Conservation (phyloP, 2,329 filamentous ascomycete species). For the Aureobasidium leucospermi region DNA sequence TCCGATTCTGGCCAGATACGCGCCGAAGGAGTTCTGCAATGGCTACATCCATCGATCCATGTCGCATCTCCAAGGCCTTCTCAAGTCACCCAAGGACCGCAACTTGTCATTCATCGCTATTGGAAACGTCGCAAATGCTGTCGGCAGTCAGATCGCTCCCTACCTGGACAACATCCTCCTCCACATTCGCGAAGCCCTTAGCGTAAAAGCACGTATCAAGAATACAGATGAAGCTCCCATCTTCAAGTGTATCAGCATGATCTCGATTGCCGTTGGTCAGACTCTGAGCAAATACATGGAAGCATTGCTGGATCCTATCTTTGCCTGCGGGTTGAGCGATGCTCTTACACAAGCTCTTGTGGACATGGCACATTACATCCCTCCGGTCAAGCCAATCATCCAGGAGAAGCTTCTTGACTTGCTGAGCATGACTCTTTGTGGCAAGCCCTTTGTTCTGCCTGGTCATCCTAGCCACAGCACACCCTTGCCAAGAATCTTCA, state of each 20-base stretch:
- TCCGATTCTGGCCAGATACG: conserved; percentile 85
- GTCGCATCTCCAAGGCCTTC: conserved; percentile 86
- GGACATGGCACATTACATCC: conserved; percentile 98
- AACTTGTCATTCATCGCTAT: conserved; percentile 95
- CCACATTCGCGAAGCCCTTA: conserved; percentile 85
- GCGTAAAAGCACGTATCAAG: conserved; percentile 64
- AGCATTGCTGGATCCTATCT: conserved; percentile 87
- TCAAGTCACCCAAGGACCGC: conserved; percentile 90
- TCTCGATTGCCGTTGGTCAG: conserved; percentile 91
- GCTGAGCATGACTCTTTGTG: conserved; percentile 87
- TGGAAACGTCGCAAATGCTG: conserved; percentile 90
- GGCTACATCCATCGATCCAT: conserved; percentile 92
- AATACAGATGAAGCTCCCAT: conserved; percentile 63
- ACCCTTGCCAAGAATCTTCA: conserved; percentile 70
- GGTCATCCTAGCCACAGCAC: conserved; percentile 87
- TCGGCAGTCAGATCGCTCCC: conserved; percentile 88
- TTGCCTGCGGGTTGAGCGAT: conserved; percentile 88
- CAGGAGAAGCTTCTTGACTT: conserved; percentile 92
- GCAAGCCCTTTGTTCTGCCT: conserved; percentile 83
- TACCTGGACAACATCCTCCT: conserved; percentile 92
- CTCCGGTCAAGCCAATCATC: conserved; percentile 84
- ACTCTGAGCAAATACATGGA: conserved; percentile 98
- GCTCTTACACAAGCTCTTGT: conserved; percentile 92
- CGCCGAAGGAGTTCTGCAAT: conserved; percentile 80
- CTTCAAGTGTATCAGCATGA: conserved; percentile 95